These are phyloP conservation scores for Hypoxylon fragiforme DNA, from an alignment of 495 filamentous ascomycete genomes.

Conservation along the genomic window DNA sequence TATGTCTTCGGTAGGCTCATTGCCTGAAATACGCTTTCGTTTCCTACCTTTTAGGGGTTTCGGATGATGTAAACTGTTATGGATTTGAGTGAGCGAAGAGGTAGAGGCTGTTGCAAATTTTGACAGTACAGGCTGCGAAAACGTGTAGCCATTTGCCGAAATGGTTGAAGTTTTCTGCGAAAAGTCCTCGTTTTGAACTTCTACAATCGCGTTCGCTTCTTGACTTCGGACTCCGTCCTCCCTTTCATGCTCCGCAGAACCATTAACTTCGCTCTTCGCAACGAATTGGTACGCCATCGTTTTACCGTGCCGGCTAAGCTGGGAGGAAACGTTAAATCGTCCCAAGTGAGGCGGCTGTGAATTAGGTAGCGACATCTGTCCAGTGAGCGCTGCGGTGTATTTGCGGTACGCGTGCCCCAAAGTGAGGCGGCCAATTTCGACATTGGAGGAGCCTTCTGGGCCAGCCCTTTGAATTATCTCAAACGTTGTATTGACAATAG, in stretches of 20 bases:
- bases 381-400: slow-evolving; percentile 47
- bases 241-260: not conserved
- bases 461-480: slow-evolving; percentile 50
- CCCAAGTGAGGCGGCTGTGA: slow-evolving; percentile 49
- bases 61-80: slow-evolving; percentile 1
- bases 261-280: slow-evolving; percentile 21
- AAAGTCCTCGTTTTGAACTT: not conserved
- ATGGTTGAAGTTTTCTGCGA: not conserved
- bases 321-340: slow-evolving; percentile 46
- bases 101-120: slow-evolving; percentile 10
- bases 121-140: slow-evolving; percentile 15
- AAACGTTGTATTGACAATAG: slow-evolving; percentile 46
- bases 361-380: slow-evolving; percentile 44
- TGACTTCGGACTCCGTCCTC: not conserved
- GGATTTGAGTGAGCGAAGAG: slow-evolving; percentile 11
- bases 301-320: slow-evolving; percentile 46
- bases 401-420: slow-evolving; percentile 48
- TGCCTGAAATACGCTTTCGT: slow-evolving; percentile 2
- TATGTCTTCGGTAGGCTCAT: not conserved
- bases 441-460: slow-evolving; percentile 46
- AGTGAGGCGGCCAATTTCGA: slow-evolving; percentile 46
- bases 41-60: slow-evolving; percentile 8
- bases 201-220: not conserved
- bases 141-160: slow-evolving; percentile 1
- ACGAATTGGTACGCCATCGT: slow-evolving; percentile 52